Conservation (phyloP, 148 eudicot genomes). For the Rhododendron kiyosumense region DNA sequence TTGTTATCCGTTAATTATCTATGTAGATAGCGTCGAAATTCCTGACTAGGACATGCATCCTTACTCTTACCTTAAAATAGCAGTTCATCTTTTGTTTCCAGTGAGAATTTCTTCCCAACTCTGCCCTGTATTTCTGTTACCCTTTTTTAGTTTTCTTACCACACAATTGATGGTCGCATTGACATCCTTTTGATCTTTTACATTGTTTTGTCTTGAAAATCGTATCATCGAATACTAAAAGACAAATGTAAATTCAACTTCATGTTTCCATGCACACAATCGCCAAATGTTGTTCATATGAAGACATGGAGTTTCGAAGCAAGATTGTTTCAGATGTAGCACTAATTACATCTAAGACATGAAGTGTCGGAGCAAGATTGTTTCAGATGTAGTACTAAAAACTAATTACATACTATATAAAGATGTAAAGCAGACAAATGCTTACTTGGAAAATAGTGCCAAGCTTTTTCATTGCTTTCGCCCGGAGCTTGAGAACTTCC, state of each 20-base stretch:
- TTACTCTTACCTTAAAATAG: not conserved
- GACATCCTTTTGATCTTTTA: not conserved
- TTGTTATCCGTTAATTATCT: not conserved
- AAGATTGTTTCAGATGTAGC: not conserved
- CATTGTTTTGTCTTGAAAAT: not conserved
- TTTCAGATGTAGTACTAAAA: not conserved
- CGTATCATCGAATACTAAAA: not conserved
- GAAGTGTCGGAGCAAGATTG: not conserved
- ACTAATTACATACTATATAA: not conserved
- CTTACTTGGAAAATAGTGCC: slow-evolving; percentile 85
- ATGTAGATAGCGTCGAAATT: not conserved
- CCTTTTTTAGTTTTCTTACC: not conserved
- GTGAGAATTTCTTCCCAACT: not conserved
- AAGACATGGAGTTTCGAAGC: not conserved
- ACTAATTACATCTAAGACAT: not conserved
- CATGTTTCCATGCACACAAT: not conserved
- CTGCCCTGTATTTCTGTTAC: not conserved
- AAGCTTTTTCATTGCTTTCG: slow-evolving; percentile 78
- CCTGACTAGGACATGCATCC: not conserved
- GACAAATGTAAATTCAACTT: not conserved
- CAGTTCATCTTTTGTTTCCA: not conserved
- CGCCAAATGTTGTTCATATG: too few species aligned
- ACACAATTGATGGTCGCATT: not conserved
- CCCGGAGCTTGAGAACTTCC: slow-evolving; percentile 66
- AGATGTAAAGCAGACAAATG: not conserved